Evolutionary conservation across 768 basidiomycete genomes (phyloP).

Genomic region (Trametes elegans): DNA sequence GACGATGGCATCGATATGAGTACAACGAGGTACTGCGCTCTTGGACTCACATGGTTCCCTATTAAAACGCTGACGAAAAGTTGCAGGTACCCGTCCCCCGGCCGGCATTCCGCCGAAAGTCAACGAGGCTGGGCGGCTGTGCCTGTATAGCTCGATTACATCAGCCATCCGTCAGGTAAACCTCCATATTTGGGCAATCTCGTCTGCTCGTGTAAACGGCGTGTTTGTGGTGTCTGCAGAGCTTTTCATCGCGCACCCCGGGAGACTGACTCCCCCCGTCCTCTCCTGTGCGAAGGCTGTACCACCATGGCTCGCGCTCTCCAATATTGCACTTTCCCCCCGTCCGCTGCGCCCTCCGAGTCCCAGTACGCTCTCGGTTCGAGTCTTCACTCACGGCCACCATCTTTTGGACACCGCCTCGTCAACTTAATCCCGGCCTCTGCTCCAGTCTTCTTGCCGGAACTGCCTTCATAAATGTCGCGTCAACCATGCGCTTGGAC

Average conservation of each 20-base stretch:
- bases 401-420: conserved; percentile 10
- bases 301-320: conserved; percentile 13
- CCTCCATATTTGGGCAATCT: conserved; percentile 6
- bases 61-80: conserved; percentile 1
- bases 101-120: background rate
- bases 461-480: conserved; percentile 2
- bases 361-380: background rate
- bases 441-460: conserved; percentile 9
- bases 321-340: conserved; percentile 17
- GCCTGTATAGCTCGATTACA: conserved; percentile 5
- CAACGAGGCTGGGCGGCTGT: conserved; percentile 3
- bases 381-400: background rate
- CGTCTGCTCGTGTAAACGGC: conserved; percentile 26
- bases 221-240: conserved; percentile 29
- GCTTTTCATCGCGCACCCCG: conserved; percentile 25
- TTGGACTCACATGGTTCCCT: background rate
- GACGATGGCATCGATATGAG: conserved; percentile 4
- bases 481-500: conserved; percentile 16
- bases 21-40: background rate
- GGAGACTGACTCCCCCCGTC: conserved; percentile 23
- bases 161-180: conserved; percentile 4
- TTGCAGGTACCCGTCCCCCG: background rate
- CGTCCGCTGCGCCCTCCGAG: background rate
- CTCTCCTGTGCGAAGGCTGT: conserved; percentile 26
- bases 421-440: conserved; percentile 3